These are phyloP conservation scores for Crithidia acanthocephali DNA, from an alignment of 208 protist genomes.

Conservation along the genomic window DNA sequence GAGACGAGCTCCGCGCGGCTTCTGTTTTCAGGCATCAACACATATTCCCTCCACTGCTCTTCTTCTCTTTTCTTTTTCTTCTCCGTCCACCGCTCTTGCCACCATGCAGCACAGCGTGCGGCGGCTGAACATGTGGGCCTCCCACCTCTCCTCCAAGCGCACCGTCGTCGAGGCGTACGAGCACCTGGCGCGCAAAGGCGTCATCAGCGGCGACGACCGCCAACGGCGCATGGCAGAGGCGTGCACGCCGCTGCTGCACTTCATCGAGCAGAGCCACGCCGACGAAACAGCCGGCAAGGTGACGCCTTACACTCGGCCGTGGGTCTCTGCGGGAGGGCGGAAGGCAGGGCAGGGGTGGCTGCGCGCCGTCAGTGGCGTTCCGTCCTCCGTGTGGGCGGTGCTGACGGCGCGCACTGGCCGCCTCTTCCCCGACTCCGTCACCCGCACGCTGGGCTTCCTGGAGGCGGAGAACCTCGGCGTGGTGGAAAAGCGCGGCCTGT, in stretches of 20 bases:
- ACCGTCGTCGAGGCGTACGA: slow-evolving; percentile 75
- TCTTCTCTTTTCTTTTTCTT: too few species aligned
- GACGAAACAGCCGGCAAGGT: slow-evolving; percentile 23
- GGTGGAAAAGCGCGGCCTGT: slow-evolving; percentile 78
- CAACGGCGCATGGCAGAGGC: slow-evolving; percentile 72
- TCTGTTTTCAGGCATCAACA: too few species aligned
- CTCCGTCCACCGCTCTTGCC: slow-evolving; percentile 1
- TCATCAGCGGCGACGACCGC: slow-evolving; percentile 47
- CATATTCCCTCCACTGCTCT: too few species aligned
- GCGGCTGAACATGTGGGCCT: slow-evolving; percentile 48
- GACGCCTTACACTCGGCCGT: slow-evolving; percentile 6
- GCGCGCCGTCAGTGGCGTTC: background rate
- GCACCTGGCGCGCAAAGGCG: slow-evolving; percentile 66
- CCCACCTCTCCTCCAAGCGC: slow-evolving; percentile 50
- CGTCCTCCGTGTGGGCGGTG: background rate
- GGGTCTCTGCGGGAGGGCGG: background rate
- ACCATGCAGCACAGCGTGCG: slow-evolving; percentile 20
- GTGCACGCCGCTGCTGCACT: slow-evolving; percentile 60
- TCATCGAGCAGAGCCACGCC: slow-evolving; percentile 39
- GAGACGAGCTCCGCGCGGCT: too few species aligned
- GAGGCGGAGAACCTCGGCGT: slow-evolving; percentile 65
- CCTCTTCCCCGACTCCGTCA: slow-evolving; percentile 29
- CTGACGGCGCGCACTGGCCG: background rate
- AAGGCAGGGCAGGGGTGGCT: background rate
- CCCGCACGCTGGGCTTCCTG: slow-evolving; percentile 37